phyloP scores from a whole-genome alignment of 2,329 filamentous ascomycete species.

The Pochonia chlamydosporia region DNA sequence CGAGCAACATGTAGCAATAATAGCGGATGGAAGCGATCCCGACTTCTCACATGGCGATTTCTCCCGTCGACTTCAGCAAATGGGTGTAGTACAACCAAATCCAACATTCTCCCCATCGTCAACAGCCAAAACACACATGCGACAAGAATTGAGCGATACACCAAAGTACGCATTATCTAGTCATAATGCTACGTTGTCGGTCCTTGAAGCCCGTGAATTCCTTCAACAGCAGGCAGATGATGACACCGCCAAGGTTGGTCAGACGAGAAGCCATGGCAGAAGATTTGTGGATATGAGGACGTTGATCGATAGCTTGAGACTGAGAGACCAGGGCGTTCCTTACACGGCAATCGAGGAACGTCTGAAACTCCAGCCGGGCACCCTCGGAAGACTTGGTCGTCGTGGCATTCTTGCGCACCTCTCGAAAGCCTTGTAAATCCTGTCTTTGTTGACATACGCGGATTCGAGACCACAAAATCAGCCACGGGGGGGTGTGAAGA shows the following conservation, averaged over 20 bases:
- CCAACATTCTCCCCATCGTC: constrained; percentile 49
- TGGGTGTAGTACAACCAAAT: constrained; percentile 50
- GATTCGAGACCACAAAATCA: neutral
- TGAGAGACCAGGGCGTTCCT: constrained; percentile 35
- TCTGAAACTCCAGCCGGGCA: constrained; percentile 38
- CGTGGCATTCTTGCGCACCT: constrained; percentile 33
- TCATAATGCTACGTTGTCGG: constrained; percentile 41
- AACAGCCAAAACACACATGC: constrained; percentile 25
- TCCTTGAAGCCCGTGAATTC: constrained; percentile 40
- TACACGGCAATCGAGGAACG: constrained; percentile 38
- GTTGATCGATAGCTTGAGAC: constrained; percentile 24
- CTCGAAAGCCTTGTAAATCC: constrained; percentile 7
- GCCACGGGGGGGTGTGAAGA: no score
- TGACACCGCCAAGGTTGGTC: constrained; percentile 37
- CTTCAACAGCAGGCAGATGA: constrained; percentile 37
- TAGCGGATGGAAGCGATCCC: constrained; percentile 34
- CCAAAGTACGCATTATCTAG: constrained; percentile 24
- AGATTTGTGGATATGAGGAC: constrained; percentile 39
- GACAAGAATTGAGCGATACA: neutral
- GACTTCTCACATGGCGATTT: constrained; percentile 38
- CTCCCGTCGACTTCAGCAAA: constrained; percentile 44
- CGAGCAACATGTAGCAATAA: constrained; percentile 28
- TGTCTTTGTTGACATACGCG: no score
- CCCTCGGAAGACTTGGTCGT: constrained; percentile 39
- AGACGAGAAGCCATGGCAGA: constrained; percentile 23